Evolutionary conservation across 2,329 filamentous ascomycete genomes (phyloP), one percentile per base, ranked within the genome.

Genomic region (Paramyrothecium sp.): DNA sequence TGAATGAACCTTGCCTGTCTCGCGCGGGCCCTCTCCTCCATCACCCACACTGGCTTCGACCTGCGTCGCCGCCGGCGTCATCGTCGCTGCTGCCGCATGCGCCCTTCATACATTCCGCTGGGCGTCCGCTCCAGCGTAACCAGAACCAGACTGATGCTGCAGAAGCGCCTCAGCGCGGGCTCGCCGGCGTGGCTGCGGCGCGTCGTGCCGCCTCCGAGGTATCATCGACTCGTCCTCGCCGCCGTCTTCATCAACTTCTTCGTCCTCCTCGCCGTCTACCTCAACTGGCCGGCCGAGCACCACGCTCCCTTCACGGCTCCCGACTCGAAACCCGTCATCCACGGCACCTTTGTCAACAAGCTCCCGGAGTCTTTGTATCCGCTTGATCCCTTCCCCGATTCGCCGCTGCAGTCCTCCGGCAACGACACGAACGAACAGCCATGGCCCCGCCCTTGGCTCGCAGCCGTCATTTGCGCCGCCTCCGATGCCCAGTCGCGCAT

Each of bases 1-100:
- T 30, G 26, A 30, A 30, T 30, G 26, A 30, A 10, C 26, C 26
- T 30, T 30, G 26, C 26, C 10, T 10, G 26, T 30, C 26, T 30
- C 26, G 26, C 26, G 26, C 26, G 26, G 26, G 41, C 16, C 4
- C 4, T 46, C 41, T 65, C 58, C 60, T 53, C 23, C 55, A 58
- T 72, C 68, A 20, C 67, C 65, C 63, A n/a, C 73, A 69, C 22
- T 70, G 67, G 21, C 76, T 73, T 7, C 67, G 63, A 21, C 72
- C 70, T 33, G 68, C 64, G 53, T 66, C 64, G 3, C 60, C 60
- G 17, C 69, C 65, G 22, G 67, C 67, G 23, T 75, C 71, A 22
- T 67, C 63, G 20, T 73, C 70, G 38, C 38, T 44, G 13, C 38
- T 44, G 38, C n/a, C 38, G 38, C 38, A 44, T 44, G 38, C 38